Evolutionary conservation across 352 stramenopile species (phyloP).

Genomic region (Phytophthora tubulina): DNA sequence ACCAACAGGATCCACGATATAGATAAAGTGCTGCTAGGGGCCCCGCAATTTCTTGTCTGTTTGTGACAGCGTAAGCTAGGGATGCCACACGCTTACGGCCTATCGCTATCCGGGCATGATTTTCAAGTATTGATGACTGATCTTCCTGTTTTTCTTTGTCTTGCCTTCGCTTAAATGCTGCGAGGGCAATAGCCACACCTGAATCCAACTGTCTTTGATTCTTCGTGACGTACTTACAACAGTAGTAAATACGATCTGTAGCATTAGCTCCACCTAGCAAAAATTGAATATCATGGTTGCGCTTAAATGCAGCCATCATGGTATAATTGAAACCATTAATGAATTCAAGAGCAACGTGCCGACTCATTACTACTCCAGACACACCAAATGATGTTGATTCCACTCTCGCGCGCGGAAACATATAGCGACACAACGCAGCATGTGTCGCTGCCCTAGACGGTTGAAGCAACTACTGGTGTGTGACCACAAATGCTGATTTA

Average conservation of each 20-base stretch:
- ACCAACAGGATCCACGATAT: background rate
- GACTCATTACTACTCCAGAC: background rate
- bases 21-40: background rate
- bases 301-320: background rate
- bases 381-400: background rate
- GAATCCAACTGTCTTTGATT: background rate
- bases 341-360: background rate
- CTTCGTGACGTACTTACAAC: constrained; percentile 3
- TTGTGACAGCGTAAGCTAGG: background rate
- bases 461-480: constrained; percentile 4
- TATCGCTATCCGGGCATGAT: background rate
- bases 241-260: constrained; percentile 2
- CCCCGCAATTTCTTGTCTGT: background rate
- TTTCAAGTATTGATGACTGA: background rate
- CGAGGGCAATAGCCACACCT: background rate
- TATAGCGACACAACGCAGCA: background rate
- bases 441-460: background rate
- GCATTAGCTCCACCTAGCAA: background rate
- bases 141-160: background rate
- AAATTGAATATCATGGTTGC: background rate
- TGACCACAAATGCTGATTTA: constrained; percentile 11
- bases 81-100: constrained; percentile 1
- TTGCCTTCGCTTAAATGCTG: background rate
- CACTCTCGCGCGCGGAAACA: background rate
- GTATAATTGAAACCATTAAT: constrained; percentile 9